Percentiles rank a stretch among this genome's conserved stretches.
These are phyloP conservation scores for Penicillium sp. DNA, from an alignment of 2,329 filamentous ascomycete species.

Conservation along the genomic window DNA sequence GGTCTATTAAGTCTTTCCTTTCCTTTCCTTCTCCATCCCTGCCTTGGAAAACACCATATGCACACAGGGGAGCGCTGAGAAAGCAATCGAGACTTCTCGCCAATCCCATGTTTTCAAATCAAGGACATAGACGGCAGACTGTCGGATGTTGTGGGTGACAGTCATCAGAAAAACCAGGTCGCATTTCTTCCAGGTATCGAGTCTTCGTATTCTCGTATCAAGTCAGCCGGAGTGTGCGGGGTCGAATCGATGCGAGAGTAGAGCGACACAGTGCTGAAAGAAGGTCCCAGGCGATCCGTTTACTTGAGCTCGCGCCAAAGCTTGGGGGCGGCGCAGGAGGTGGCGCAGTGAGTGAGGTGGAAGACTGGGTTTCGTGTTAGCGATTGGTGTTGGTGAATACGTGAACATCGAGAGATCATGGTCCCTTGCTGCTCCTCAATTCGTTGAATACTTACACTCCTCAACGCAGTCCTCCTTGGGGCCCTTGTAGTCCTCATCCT, in stretches of 20 bases:
- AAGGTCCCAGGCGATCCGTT: constrained; percentile 34
- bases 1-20: constrained; percentile 29
- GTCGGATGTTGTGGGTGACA: constrained; percentile 11
- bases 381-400: not conserved
- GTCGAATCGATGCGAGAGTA: constrained; percentile 17
- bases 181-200: constrained; percentile 10
- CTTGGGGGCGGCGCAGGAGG: constrained; percentile 91
- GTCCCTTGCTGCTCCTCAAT: not conserved
- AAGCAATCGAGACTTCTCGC: constrained; percentile 10
- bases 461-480: constrained; percentile 95
- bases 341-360: constrained; percentile 96
- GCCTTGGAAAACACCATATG: constrained; percentile 30
- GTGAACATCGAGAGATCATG: not conserved
- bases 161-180: constrained; percentile 23
- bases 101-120: constrained; percentile 22
- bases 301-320: constrained; percentile 93
- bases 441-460: constrained; percentile 74
- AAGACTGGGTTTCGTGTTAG: constrained; percentile 68
- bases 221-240: constrained; percentile 4
- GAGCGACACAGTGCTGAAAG: constrained; percentile 12
- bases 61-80: constrained; percentile 19
- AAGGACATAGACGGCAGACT: constrained; percentile 26
- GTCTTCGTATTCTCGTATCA: constrained; percentile 9
- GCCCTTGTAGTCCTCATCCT: constrained; percentile 70
- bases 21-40: constrained; percentile 22